Percentiles rank a stretch among this genome's conserved stretches.
Conservation (phyloP, 768 basidiomycete genomes). For the Psilocybe azurescens region DNA sequence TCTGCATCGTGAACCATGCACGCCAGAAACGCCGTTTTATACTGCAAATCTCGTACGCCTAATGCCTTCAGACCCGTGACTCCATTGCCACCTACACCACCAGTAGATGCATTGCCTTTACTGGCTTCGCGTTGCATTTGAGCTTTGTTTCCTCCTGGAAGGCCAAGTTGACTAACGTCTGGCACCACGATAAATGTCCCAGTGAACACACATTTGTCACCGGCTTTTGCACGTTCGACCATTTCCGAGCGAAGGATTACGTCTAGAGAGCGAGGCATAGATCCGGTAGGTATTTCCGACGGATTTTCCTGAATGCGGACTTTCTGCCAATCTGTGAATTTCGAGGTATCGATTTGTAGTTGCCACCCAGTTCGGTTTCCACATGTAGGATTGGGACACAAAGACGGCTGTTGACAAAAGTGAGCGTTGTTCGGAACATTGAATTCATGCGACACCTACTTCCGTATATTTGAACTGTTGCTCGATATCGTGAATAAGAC, state of each 20-base stretch:
- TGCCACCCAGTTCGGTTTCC: slow-evolving; percentile 92
- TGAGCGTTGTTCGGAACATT: slow-evolving; percentile 13
- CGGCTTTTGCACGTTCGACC: slow-evolving; percentile 98
- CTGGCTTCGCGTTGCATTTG: slow-evolving; percentile 89
- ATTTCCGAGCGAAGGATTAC: slow-evolving; percentile 95
- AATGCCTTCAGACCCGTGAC: slow-evolving; percentile 94
- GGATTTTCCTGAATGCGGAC: slow-evolving; percentile 99
- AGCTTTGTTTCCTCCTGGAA: slow-evolving; percentile 93
- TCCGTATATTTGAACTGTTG: slow-evolving; percentile 99
- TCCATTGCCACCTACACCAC: slow-evolving; percentile 75
- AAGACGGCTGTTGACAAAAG: slow-evolving; percentile 64
- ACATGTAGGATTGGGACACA: slow-evolving; percentile 95
- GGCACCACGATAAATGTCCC: slow-evolving; percentile 99
- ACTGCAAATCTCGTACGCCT: slow-evolving; percentile 94
- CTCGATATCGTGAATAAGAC: slow-evolving; percentile 89
- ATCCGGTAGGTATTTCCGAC: slow-evolving; percentile 97
- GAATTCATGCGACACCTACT: slow-evolving; percentile 44
- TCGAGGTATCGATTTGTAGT: slow-evolving; percentile 93
- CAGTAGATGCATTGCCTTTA: slow-evolving; percentile 62
- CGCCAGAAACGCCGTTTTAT: slow-evolving; percentile 98
- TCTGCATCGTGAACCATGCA: slow-evolving; percentile 97
- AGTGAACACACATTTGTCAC: slow-evolving; percentile 98
- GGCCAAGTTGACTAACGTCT: slow-evolving; percentile 93
- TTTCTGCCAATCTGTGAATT: slow-evolving; percentile 99
- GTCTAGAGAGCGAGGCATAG: slow-evolving; percentile 96